Evolutionary conservation across 176 grass and related monocot genomes (phyloP).

Genomic region (Melocanna baccifera): DNA sequence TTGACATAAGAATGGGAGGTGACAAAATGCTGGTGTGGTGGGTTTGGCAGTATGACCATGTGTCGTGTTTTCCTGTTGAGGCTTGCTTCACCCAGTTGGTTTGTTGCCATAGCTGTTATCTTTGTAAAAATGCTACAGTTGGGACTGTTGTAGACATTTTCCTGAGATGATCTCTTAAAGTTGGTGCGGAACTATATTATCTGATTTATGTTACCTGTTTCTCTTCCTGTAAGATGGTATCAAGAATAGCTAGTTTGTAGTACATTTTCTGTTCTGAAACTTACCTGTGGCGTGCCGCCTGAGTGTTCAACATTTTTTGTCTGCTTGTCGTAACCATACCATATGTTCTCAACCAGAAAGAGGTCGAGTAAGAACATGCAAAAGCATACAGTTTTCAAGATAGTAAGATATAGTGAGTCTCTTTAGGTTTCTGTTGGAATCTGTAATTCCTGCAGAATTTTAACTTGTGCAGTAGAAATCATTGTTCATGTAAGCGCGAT

Average conservation of each 20-base stretch:
- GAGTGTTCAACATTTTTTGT: neutral
- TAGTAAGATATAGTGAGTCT: neutral
- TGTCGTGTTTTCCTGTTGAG: slow-evolving; percentile 22
- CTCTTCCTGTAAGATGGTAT: neutral
- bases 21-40: slow-evolving; percentile 18
- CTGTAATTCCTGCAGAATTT: neutral
- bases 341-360: neutral
- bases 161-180: slow-evolving; percentile 27
- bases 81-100: slow-evolving; percentile 26
- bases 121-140: slow-evolving; percentile 45
- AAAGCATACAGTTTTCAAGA: neutral
- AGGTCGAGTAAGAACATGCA: neutral
- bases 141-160: slow-evolving; percentile 33
- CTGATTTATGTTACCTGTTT: slow-evolving; percentile 24
- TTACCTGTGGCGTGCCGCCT: neutral
- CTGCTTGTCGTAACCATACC: neutral
- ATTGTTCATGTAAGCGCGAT: too few relatives aligned
- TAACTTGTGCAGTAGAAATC: too few relatives aligned
- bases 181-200: slow-evolving; percentile 6
- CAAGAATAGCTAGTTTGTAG: neutral
- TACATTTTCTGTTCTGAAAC: neutral
- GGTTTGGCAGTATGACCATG: slow-evolving; percentile 15
- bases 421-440: neutral
- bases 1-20: slow-evolving; percentile 49
- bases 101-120: slow-evolving; percentile 33